Percentiles rank a stretch among this genome's conserved stretches.
Conservation (phyloP, 2,329 filamentous ascomycete species). For the Sporothrix inflata region DNA sequence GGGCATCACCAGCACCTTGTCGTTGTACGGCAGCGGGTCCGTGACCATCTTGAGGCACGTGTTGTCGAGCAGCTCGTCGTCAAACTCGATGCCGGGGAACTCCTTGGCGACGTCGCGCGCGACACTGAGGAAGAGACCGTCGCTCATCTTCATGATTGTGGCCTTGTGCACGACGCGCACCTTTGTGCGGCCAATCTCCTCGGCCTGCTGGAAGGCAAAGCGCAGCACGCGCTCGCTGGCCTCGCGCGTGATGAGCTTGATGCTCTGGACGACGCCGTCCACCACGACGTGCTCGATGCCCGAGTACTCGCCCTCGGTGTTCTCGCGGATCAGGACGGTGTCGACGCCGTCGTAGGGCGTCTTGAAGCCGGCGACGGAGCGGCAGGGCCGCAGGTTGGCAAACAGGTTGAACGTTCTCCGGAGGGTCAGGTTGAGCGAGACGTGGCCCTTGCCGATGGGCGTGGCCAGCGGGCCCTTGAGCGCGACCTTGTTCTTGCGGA, state of each 20-base stretch:
- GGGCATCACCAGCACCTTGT: conserved; percentile 97
- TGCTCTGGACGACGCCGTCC: conserved; percentile 96
- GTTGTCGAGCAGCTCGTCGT: conserved; percentile 98
- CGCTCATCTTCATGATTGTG: conserved; percentile 99
- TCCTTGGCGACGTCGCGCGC: conserved; percentile 88
- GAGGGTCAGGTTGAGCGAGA: conserved; percentile 97
- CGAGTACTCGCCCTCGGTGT: conserved; percentile 99
- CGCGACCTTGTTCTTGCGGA: conserved; percentile 93
- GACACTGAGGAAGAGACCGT: conserved; percentile 94
- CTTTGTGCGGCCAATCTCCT: conserved; percentile 92
- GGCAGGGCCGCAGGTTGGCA: conserved; percentile 97
- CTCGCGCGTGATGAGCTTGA: conserved; percentile 97
- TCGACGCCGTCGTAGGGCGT: conserved; percentile 97
- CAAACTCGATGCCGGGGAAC: conserved; percentile 94
- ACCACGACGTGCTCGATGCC: conserved; percentile 98
- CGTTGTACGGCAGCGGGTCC: conserved; percentile 94
- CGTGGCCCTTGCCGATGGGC: conserved; percentile 96
- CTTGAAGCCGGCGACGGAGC: conserved; percentile 96
- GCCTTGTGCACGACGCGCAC: conserved; percentile 99
- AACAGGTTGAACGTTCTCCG: conserved; percentile 99
- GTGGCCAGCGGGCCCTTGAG: conserved; percentile 98
- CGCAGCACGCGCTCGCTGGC: conserved; percentile 94
- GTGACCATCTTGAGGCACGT: conserved; percentile 99
- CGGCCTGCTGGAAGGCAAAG: conserved; percentile 97
- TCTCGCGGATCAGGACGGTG: conserved; percentile 97